A percentile compares a stretch with the other conserved stretches of the same genome.
Evolutionary conservation across 768 basidiomycete genomes (phyloP).

Genomic region (Coprinopsis sp.): DNA sequence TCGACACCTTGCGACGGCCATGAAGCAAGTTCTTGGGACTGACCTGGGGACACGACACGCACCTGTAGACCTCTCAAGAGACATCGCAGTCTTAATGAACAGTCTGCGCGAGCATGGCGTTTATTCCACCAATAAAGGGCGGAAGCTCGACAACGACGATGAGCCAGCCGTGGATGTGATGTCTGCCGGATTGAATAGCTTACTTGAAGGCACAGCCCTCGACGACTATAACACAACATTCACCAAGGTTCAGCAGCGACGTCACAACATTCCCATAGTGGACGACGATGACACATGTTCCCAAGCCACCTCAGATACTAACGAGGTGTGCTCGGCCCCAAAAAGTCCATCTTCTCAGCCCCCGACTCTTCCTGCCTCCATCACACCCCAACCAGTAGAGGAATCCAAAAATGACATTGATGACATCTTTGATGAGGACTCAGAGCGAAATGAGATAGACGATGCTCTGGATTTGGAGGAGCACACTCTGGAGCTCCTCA

Average conservation of each 20-base stretch:
- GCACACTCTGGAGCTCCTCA: no score
- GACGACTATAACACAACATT: background rate
- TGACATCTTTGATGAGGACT: no score
- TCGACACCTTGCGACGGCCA: constrained; percentile 13
- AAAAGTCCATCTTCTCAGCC: no score
- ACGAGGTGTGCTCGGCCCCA: no score
- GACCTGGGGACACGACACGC: constrained; percentile 18
- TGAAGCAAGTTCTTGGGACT: constrained; percentile 17
- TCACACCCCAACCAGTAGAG: no score
- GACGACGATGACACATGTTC: no score
- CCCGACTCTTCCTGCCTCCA: no score
- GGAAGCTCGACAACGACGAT: constrained; percentile 16
- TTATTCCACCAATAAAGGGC: constrained; percentile 12
- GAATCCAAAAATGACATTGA: no score
- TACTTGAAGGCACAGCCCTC: background rate
- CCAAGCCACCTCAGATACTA: no score
- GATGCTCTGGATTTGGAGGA: no score
- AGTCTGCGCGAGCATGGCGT: constrained; percentile 21
- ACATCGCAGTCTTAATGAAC: constrained; percentile 19
- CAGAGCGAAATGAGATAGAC: no score
- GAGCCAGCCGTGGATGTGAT: constrained; percentile 11
- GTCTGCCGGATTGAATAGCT: constrained; percentile 3
- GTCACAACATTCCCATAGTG: background rate
- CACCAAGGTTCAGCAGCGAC: background rate
- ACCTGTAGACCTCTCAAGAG: constrained; percentile 13